A percentile compares a stretch with the other conserved stretches of the same genome.
phyloP scores from a whole-genome alignment of 345 rosid genomes.

The Boechera retrofracta region DNA sequence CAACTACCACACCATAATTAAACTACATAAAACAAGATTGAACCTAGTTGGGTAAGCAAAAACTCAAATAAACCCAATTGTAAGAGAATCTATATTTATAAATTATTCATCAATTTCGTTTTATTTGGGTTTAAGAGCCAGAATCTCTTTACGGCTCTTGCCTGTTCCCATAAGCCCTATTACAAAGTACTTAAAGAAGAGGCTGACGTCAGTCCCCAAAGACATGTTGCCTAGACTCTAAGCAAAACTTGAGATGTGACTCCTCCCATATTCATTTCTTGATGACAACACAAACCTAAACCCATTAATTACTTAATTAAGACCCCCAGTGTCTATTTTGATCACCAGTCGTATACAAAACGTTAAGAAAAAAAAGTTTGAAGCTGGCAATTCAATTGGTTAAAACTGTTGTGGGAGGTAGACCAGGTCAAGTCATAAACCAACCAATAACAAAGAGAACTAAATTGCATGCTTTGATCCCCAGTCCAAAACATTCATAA shows the following conservation, averaged over 20 bases:
- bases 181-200: slow-evolving; percentile 38
- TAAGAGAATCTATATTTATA: slow-evolving; percentile 11
- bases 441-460: not conserved
- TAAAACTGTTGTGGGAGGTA: slow-evolving; percentile 7
- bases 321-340: slow-evolving; percentile 13
- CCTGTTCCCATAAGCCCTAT: slow-evolving; percentile 36
- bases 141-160: slow-evolving; percentile 42
- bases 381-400: slow-evolving; percentile 9
- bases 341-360: slow-evolving; percentile 17
- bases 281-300: slow-evolving; percentile 41
- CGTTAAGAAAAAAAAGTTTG: not conserved
- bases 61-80: slow-evolving; percentile 33
- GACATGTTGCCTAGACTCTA: slow-evolving; percentile 43
- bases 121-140: slow-evolving; percentile 29
- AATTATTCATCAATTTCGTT: slow-evolving; percentile 17
- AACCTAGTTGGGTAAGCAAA: slow-evolving; percentile 43
- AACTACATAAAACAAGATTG: slow-evolving; percentile 37
- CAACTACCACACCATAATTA: slow-evolving; percentile 48
- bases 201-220: slow-evolving; percentile 36
- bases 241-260: slow-evolving; percentile 44
- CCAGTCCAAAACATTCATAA: not conserved
- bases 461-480: slow-evolving; percentile 2
- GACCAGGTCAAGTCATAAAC: not conserved
- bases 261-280: slow-evolving; percentile 34
- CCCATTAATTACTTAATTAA: slow-evolving; percentile 3